Evolutionary conservation across 495 filamentous ascomycete species (phyloP).

Genomic region (Coniosporium apollinis): DNA sequence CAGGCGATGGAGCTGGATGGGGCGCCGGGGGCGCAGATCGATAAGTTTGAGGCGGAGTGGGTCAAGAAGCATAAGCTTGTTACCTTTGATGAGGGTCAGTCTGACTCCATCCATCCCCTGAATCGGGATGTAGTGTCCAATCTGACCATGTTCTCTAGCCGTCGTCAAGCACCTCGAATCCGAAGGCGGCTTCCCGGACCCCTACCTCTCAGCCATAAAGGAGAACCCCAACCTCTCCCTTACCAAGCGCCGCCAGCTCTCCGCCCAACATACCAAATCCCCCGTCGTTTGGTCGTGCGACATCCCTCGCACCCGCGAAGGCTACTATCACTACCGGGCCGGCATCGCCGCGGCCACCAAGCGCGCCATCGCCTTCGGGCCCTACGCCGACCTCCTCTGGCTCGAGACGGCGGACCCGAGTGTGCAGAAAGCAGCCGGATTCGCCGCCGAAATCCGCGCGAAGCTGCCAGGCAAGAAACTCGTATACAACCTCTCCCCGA

Average conservation of each 20-base stretch:
- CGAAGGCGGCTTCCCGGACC: conserved; percentile 40
- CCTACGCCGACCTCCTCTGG: conserved; percentile 92
- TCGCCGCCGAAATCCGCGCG: conserved; percentile 56
- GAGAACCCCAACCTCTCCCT: conserved; percentile 56
- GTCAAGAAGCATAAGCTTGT: conserved; percentile 72
- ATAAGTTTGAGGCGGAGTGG: conserved; percentile 75
- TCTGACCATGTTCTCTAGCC: conserved; percentile 26
- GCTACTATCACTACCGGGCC: conserved; percentile 87
- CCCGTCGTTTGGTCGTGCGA: conserved; percentile 79
- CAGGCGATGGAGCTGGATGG: conserved; percentile 75
- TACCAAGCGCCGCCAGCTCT: conserved; percentile 54
- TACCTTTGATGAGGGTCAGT: conserved; percentile 70
- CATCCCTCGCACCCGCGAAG: conserved; percentile 82
- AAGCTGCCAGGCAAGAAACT: conserved; percentile 61
- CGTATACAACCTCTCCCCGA: conserved; percentile 90
- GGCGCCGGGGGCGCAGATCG: conserved; percentile 61
- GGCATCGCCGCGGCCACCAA: conserved; percentile 84
- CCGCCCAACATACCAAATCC: conserved; percentile 41
- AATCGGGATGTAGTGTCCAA: neutral
- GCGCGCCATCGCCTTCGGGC: conserved; percentile 75
- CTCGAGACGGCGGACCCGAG: conserved; percentile 85
- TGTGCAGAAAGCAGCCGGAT: conserved; percentile 54
- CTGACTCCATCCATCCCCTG: neutral
- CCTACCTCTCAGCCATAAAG: conserved; percentile 44
- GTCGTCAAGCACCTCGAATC: conserved; percentile 54